Conservation (phyloP, 225 moss, liverwort and hornwort genomes). For the Lunularia cruciata region DNA sequence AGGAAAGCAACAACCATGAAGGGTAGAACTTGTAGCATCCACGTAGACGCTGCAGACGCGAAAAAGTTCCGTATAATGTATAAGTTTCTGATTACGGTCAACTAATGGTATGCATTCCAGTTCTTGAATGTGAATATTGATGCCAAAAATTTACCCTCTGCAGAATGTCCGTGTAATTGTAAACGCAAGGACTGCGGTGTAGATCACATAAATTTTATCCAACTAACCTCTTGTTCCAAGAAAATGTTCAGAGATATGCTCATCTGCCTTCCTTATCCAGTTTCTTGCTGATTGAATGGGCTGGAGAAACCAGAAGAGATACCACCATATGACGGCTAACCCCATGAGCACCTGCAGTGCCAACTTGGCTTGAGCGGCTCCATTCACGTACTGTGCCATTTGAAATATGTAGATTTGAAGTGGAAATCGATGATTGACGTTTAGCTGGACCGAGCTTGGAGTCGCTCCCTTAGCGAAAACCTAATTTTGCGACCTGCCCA, state of each 20-base stretch:
- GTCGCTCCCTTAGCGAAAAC: no score
- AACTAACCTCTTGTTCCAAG: constrained; percentile 14
- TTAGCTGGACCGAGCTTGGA: no score
- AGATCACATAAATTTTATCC: neutral
- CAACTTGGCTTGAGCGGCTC: constrained; percentile 3
- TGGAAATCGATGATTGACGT: no score
- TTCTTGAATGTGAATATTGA: no score
- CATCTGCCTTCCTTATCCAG: neutral
- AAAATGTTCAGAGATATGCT: neutral
- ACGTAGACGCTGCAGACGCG: constrained; percentile 1
- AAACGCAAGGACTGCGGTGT: neutral
- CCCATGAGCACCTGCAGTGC: constrained; percentile 6
- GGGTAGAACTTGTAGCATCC: constrained; percentile 6
- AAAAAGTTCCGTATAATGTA: neutral
- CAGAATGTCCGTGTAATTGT: no score
- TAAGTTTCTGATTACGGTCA: neutral
- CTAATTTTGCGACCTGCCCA: no score
- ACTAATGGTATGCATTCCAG: no score
- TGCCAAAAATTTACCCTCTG: no score
- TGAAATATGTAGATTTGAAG: no score
- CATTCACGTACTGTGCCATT: constrained; percentile 1
- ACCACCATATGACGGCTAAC: constrained; percentile 2
- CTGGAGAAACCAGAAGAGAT: constrained; percentile 13
- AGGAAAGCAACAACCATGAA: constrained; percentile 10
- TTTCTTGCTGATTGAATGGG: neutral